Evolutionary conservation across 768 basidiomycete genomes (phyloP).

Genomic region (Xerocomus brunneocitrinus): DNA sequence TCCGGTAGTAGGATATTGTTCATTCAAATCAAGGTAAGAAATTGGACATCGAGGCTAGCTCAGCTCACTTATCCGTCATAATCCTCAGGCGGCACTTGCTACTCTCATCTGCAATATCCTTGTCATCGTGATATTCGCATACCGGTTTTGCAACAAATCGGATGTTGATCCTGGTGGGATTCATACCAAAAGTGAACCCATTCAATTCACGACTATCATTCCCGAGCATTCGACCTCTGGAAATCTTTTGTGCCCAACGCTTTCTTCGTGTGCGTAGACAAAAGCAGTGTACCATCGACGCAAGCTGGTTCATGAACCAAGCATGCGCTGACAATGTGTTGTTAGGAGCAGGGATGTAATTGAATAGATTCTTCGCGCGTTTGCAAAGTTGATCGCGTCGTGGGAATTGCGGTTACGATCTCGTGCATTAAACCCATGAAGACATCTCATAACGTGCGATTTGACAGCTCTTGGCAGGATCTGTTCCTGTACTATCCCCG

Average conservation of each 20-base stretch:
- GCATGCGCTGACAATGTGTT: background rate
- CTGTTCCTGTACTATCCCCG: background rate
- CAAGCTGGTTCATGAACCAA: background rate
- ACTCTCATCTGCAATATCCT: conserved; percentile 21
- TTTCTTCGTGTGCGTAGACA: background rate
- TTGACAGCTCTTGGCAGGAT: background rate
- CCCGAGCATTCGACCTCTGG: background rate
- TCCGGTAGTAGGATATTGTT: conserved; percentile 5
- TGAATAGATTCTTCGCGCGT: background rate
- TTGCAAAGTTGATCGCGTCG: background rate
- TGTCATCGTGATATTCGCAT: conserved; percentile 15
- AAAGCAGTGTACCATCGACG: background rate
- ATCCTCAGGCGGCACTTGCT: conserved; percentile 17
- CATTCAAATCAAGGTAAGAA: conserved; percentile 18
- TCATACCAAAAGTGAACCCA: background rate
- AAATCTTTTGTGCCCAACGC: background rate
- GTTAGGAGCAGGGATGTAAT: background rate
- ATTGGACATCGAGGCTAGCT: background rate
- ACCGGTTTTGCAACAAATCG: conserved; percentile 7
- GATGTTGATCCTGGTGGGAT: background rate
- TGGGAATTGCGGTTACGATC: background rate
- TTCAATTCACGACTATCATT: conserved; percentile 17
- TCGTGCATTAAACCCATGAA: background rate
- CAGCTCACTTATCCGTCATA: background rate
- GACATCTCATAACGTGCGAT: background rate